phyloP scores from a whole-genome alignment of 495 filamentous ascomycete species.

The Aspergillus saccharolyticus region DNA sequence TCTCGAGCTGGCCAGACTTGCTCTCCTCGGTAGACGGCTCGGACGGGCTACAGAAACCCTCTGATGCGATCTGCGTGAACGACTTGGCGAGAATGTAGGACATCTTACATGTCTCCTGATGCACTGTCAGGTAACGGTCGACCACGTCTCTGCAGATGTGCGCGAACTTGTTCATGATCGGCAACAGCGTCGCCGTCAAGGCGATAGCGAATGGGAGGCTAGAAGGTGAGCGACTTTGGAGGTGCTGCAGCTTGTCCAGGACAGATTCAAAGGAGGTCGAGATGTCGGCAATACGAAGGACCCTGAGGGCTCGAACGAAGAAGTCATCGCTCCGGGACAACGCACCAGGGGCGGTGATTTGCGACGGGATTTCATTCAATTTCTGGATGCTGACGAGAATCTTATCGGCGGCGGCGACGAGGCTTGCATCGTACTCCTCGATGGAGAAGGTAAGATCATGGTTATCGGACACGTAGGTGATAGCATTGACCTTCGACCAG shows the following conservation, averaged over 20 bases:
- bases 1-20: conserved; percentile 71
- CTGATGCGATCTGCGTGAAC: conserved; percentile 67
- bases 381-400: conserved; percentile 71
- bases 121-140: conserved; percentile 48
- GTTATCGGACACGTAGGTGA: conserved; percentile 7
- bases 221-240: conserved; percentile 41
- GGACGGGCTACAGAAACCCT: conserved; percentile 86
- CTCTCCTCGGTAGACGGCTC: conserved; percentile 67
- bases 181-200: conserved; percentile 60
- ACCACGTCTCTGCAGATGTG: conserved; percentile 52
- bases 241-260: conserved; percentile 43
- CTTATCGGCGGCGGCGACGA: conserved; percentile 57
- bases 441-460: conserved; percentile 22
- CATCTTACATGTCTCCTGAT: conserved; percentile 66
- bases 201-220: conserved; percentile 48
- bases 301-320: conserved; percentile 51
- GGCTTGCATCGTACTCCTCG: conserved; percentile 46
- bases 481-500: conserved; percentile 32
- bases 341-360: conserved; percentile 58
- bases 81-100: conserved; percentile 67
- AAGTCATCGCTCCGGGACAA: conserved; percentile 55
- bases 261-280: conserved; percentile 43
- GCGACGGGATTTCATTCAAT: conserved; percentile 54
- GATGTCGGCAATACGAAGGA: conserved; percentile 54
- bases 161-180: conserved; percentile 71